phyloP scores from a whole-genome alignment of 129 eudicot species.

The Calendula officinalis region DNA sequence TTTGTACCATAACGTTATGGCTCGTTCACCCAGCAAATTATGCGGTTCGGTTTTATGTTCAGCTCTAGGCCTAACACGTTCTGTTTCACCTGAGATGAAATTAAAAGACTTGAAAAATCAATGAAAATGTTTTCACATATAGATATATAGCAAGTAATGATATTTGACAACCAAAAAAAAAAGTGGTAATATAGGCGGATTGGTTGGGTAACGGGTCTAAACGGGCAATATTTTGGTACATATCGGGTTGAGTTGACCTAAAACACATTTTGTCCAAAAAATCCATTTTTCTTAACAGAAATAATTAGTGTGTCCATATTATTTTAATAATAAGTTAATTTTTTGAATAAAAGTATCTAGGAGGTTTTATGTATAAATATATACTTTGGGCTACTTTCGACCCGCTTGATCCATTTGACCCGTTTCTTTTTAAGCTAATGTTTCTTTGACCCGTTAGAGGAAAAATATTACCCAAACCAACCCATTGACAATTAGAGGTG shows the following conservation, averaged over 20 bases:
- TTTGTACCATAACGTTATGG: conserved; percentile 63
- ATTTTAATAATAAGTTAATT: background rate
- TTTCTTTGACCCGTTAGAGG: background rate
- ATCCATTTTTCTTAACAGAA: background rate
- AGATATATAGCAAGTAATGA: background rate
- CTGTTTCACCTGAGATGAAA: conserved; percentile 44
- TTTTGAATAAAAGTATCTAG: background rate
- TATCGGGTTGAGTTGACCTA: background rate
- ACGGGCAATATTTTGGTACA: background rate
- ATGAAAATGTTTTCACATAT: background rate
- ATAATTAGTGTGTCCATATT: background rate
- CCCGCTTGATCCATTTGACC: background rate
- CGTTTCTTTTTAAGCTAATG: background rate
- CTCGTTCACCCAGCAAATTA: conserved; percentile 53
- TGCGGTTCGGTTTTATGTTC: conserved; percentile 50
- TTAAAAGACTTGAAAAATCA: background rate
- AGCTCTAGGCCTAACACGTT: conserved; percentile 18
- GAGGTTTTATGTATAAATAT: background rate
- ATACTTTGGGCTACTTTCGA: background rate
- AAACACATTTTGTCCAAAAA: background rate
- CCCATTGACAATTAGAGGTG: background rate
- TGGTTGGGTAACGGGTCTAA: background rate
- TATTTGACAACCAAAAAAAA: background rate
- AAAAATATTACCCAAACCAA: background rate
- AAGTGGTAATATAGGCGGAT: background rate